Conservation (phyloP, 495 filamentous ascomycete genomes). For the Hypomontagnella monticulosa region DNA sequence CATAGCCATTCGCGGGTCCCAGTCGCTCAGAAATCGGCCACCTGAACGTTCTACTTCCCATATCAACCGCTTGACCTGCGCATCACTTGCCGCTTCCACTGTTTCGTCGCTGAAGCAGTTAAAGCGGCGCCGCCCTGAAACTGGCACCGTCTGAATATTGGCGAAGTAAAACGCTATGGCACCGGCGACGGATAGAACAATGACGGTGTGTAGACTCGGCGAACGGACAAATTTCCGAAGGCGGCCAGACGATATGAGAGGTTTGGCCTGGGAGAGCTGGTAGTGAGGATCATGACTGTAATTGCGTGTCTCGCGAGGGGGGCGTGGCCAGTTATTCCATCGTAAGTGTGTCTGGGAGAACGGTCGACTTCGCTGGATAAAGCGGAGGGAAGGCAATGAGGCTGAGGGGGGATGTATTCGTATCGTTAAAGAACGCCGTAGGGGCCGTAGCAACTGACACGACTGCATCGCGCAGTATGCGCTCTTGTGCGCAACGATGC, state of each 20-base stretch:
- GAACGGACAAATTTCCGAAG: conserved; percentile 39
- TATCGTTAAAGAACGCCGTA: conserved; percentile 12
- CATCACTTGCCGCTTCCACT: conserved; percentile 63
- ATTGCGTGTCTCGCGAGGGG: conserved; percentile 32
- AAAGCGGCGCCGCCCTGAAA: conserved; percentile 82
- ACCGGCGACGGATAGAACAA: conserved; percentile 47
- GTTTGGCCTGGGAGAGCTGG: conserved; percentile 47
- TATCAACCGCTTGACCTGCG: conserved; percentile 63
- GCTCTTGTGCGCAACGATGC: neutral
- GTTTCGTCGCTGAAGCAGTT: conserved; percentile 71
- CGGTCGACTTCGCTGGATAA: conserved; percentile 21
- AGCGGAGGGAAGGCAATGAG: conserved; percentile 4
- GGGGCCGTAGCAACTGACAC: conserved; percentile 17
- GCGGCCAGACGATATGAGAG: conserved; percentile 49
- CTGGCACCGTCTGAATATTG: conserved; percentile 82
- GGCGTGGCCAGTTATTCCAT: conserved; percentile 37
- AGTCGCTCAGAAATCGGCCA: conserved; percentile 50
- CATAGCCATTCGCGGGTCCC: conserved; percentile 51
- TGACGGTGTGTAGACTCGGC: conserved; percentile 47
- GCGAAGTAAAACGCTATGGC: conserved; percentile 69
- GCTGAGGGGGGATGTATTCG: neutral
- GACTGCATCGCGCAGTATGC: conserved; percentile 22
- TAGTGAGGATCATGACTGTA: conserved; percentile 37
- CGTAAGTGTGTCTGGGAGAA: conserved; percentile 39
- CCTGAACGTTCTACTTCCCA: conserved; percentile 50